Conservation (phyloP, 23 red algal genomes). For the Gracilaria gracilis region DNA sequence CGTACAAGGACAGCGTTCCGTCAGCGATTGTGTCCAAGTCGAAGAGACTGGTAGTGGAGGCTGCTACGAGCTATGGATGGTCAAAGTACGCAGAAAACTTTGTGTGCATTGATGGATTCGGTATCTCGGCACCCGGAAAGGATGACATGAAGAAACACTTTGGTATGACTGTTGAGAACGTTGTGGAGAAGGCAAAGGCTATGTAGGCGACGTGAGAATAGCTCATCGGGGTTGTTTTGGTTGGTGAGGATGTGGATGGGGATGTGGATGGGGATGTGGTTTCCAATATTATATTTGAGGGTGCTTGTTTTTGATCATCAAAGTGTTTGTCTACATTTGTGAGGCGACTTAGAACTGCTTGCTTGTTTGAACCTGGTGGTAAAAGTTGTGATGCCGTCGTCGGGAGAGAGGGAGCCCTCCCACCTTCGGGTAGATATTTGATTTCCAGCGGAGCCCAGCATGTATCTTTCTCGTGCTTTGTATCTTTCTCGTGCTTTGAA, state of each 20-base stretch:
- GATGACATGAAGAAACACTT: slow-evolving; percentile 84
- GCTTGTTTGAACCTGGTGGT: background rate
- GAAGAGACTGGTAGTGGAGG: slow-evolving; percentile 82
- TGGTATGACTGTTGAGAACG: slow-evolving; percentile 86
- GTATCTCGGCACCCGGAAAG: slow-evolving; percentile 89
- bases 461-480: too few species aligned
- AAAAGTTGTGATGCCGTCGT: background rate
- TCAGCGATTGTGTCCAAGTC: slow-evolving; percentile 69
- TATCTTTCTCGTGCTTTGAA: too few species aligned
- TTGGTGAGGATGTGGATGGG: too few species aligned
- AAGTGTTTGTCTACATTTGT: too few species aligned
- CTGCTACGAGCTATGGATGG: slow-evolving; percentile 89
- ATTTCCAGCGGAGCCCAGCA: too few species aligned
- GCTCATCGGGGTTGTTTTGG: too few species aligned
- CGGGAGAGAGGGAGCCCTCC: too few species aligned
- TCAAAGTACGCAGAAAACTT: slow-evolving; percentile 79
- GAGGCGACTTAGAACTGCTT: too few species aligned
- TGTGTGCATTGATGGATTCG: slow-evolving; percentile 90
- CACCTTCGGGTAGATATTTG: too few species aligned
- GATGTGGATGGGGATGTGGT: too few species aligned
- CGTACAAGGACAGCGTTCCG: slow-evolving; percentile 90
- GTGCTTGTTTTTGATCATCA: too few species aligned
- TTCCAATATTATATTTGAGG: too few species aligned
- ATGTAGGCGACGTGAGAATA: slow-evolving; percentile 17
- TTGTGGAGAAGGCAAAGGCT: slow-evolving; percentile 75